Evolutionary conservation across 495 filamentous ascomycete genomes (phyloP).

Genomic region (Penicillium steckii): DNA sequence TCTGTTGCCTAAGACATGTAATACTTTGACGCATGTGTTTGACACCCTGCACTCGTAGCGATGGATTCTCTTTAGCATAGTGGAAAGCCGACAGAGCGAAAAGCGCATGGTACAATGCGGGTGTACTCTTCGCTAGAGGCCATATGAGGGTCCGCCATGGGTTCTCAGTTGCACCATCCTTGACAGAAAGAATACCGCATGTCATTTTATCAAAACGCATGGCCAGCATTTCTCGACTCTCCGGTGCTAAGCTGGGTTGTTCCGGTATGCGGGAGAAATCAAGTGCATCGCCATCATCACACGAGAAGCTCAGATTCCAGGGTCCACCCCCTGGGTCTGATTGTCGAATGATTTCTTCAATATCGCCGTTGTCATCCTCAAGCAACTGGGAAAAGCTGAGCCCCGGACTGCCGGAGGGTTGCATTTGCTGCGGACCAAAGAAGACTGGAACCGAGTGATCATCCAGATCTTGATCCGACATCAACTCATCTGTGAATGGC

Average conservation of each 20-base stretch:
- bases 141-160: slow-evolving; percentile 75
- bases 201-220: slow-evolving; percentile 68
- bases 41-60: slow-evolving; percentile 63
- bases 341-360: slow-evolving; percentile 61
- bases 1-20: slow-evolving; percentile 53
- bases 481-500: slow-evolving; percentile 13
- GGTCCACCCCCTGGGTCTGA: slow-evolving; percentile 35
- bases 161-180: slow-evolving; percentile 70
- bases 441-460: slow-evolving; percentile 1
- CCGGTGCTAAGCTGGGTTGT: slow-evolving; percentile 33
- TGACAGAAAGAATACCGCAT: slow-evolving; percentile 73
- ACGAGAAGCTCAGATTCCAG: slow-evolving; percentile 33
- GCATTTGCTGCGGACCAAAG: slow-evolving; percentile 4
- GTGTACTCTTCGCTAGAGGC: slow-evolving; percentile 65
- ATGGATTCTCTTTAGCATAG: slow-evolving; percentile 56
- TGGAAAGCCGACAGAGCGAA: slow-evolving; percentile 77
- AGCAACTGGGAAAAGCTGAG: slow-evolving; percentile 38
- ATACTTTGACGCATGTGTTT: slow-evolving; percentile 72
- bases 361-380: slow-evolving; percentile 48
- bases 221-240: slow-evolving; percentile 64
- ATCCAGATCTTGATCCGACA: slow-evolving; percentile 8
- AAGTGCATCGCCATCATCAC: slow-evolving; percentile 1
- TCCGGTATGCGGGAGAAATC: slow-evolving; percentile 8
- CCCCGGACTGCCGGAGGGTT: slow-evolving; percentile 6
- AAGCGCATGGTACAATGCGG: slow-evolving; percentile 74